A percentile compares a stretch with the other conserved stretches of the same genome.
Conservation (phyloP, 257 asterid species). For the Solanum sitiens region DNA sequence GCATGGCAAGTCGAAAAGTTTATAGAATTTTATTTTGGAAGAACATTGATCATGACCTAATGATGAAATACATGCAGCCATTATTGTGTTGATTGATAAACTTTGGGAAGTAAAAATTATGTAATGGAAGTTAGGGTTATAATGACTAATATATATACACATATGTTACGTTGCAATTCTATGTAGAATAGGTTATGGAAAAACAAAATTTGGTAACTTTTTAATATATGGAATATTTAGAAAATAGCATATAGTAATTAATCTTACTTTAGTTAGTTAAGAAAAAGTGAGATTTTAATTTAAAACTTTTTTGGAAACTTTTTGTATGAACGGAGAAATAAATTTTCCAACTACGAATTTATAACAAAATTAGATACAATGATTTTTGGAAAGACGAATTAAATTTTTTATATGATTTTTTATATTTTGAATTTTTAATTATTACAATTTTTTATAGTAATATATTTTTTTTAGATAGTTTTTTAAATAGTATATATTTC, state of each 20-base stretch:
- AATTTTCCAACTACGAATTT: background rate
- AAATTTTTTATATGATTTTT: too few species aligned
- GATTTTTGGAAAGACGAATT: too few species aligned
- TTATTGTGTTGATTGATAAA: background rate
- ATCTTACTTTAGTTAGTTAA: background rate
- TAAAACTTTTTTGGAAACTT: background rate
- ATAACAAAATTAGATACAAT: background rate
- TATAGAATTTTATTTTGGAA: background rate
- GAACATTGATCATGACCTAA: background rate
- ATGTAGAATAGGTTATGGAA: background rate
- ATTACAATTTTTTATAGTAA: too few species aligned
- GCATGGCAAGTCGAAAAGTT: background rate
- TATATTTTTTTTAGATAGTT: too few species aligned
- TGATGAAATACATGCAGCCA: background rate
- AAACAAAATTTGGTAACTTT: background rate
- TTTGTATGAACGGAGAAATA: background rate
- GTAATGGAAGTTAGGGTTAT: background rate
- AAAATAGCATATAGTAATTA: too few species aligned
- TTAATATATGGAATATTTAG: background rate
- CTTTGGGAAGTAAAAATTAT: background rate
- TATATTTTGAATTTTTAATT: too few species aligned
- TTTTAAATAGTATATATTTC: background rate
- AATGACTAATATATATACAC: background rate
- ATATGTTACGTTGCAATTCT: background rate
- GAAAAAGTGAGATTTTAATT: background rate